A percentile compares a stretch with the other conserved stretches of the same genome.
Conservation (phyloP, 306 rosid genomes). For the Luffa aegyptiaca region DNA sequence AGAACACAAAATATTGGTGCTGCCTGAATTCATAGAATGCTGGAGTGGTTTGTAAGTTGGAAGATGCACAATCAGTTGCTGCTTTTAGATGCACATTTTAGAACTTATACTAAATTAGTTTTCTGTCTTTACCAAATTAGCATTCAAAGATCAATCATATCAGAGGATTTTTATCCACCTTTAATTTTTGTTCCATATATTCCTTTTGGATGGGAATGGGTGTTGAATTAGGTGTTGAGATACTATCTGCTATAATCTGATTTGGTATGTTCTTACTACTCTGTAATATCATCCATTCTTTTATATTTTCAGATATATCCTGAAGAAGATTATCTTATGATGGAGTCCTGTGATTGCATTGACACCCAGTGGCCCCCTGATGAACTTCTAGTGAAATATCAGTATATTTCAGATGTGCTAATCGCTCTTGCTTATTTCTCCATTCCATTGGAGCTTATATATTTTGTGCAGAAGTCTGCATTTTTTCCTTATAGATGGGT, state of each 20-base stretch:
- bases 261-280: background rate
- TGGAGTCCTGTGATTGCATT: slow-evolving; percentile 84
- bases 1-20: background rate
- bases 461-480: slow-evolving; percentile 81
- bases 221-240: background rate
- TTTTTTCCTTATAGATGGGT: slow-evolving; percentile 96
- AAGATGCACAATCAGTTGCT: background rate
- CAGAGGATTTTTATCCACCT: background rate
- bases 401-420: slow-evolving; percentile 72
- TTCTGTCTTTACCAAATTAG: background rate
- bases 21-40: background rate
- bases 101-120: background rate
- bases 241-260: background rate
- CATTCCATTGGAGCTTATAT: slow-evolving; percentile 83
- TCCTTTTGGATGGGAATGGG: background rate
- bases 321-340: slow-evolving; percentile 12
- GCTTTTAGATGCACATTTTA: background rate
- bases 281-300: background rate
- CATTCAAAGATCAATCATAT: background rate
- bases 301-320: background rate
- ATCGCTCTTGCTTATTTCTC: slow-evolving; percentile 92
- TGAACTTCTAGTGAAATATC: slow-evolving; percentile 90
- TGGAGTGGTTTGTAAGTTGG: background rate
- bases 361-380: slow-evolving; percentile 74
- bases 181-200: background rate